Evolutionary conservation across 805 yeast species (phyloP), one percentile per base, ranked within the genome.

Genomic region (Hanseniaspora jakobsenii): DNA sequence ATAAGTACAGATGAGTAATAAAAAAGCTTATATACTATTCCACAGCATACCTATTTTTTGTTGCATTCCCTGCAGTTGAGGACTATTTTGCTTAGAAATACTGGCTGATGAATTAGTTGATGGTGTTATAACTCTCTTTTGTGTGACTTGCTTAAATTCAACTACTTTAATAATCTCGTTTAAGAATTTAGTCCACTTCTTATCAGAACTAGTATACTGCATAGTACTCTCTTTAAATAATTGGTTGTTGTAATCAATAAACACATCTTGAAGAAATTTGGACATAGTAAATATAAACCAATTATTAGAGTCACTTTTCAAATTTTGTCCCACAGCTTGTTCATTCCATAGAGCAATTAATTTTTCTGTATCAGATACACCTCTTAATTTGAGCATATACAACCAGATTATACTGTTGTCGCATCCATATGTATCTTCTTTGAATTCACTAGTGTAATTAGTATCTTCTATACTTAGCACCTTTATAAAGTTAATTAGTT

Each of bases 401-500:
- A 61, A 55, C 65, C 65, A 61, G 2, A 59, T 55, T 5, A 51
- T 31, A n/a, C 56, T 42, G 36, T 55, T 57, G 10, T 44, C 46
- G 44, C 56, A 55, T 16, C 50, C 49, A 9, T 44, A 43, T 3
- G 63, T 54, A 10, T 55, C 45, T 16, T 56, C 51, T 4, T 60
- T 60, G 38, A 66, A 64, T 3, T 54, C 56, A 23, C 60, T 65
- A 32, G 55, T 60, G 23, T 66, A 67, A 18, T 71, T 65, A n/a
- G 6, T 16, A 5, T 18, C 13, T 19, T 40, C 38, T 8, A 14
- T 5, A 19, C 1, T 27, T 17, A 40, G 21, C 6, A 40, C 9
- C 2, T 32, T 13, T 27, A 40, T 17, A 22, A 40, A 40, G 13
- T 34, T 40, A 2, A 21, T 12, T 9, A 40, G 5, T 3, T 34